A percentile compares a stretch with the other conserved stretches of the same genome.
These are phyloP conservation scores for Saccharomycopsis hybrid DNA, from an alignment of 1,139 yeast species.

Conservation along the genomic window DNA sequence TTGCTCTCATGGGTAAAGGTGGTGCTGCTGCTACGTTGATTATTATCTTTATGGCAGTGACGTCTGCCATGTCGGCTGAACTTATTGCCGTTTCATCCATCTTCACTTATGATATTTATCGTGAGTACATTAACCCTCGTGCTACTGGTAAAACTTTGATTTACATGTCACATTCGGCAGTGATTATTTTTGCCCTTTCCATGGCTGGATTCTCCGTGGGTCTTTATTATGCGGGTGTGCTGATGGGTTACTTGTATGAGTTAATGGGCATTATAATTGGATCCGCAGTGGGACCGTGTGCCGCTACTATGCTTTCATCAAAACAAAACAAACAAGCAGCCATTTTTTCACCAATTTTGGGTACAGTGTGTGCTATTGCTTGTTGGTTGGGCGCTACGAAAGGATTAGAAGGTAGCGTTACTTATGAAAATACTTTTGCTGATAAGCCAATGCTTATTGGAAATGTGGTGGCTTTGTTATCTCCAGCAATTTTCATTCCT, in stretches of 20 bases:
- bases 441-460: conserved; percentile 85
- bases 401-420: conserved; percentile 44
- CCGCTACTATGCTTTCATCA: conserved; percentile 62
- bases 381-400: conserved; percentile 62
- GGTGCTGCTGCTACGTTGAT: conserved; percentile 79
- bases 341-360: conserved; percentile 52
- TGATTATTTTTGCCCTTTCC: conserved; percentile 55
- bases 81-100: conserved; percentile 82
- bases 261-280: conserved; percentile 85
- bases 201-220: conserved; percentile 85
- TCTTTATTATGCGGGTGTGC: conserved; percentile 70
- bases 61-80: conserved; percentile 82
- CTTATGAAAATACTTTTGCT: conserved; percentile 60
- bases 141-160: conserved; percentile 72
- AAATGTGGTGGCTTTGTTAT: conserved; percentile 70
- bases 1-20: conserved; percentile 74
- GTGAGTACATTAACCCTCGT: conserved; percentile 68
- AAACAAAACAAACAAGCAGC: conserved; percentile 61
- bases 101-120: conserved; percentile 78
- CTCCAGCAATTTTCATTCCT: conserved; percentile 68
- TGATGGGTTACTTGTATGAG: conserved; percentile 82
- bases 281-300: conserved; percentile 76
- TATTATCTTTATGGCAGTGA: conserved; percentile 76
- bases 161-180: conserved; percentile 58
- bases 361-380: conserved; percentile 56